Evolutionary conservation across 1,284 basidiomycete genomes (phyloP).

Genomic region (Pseudozyma pruni): DNA sequence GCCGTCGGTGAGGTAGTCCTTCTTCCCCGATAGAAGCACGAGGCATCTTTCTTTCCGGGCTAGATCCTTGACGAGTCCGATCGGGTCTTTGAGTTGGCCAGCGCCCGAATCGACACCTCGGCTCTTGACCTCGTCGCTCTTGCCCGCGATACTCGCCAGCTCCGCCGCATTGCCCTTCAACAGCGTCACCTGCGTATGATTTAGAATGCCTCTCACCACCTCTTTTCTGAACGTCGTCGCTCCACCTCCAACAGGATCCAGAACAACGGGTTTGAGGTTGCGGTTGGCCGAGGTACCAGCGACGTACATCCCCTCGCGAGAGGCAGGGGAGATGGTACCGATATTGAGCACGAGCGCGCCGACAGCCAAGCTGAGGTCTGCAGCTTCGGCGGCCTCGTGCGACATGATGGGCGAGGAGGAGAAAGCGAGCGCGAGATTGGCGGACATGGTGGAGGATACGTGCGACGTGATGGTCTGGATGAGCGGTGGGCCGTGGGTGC

Average conservation of each 20-base stretch:
- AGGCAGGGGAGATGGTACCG: conserved; percentile 79
- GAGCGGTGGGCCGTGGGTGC: conserved; percentile 41
- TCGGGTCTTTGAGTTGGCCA: conserved; percentile 79
- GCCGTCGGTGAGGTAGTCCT: conserved; percentile 90
- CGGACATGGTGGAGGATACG: conserved; percentile 89
- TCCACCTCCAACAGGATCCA: conserved; percentile 93
- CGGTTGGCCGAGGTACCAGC: conserved; percentile 73
- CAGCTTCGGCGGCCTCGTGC: conserved; percentile 77
- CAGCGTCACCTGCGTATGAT: conserved; percentile 85
- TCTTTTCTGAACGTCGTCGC: conserved; percentile 79
- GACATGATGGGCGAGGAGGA: conserved; percentile 92
- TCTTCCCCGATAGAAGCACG: conserved; percentile 82
- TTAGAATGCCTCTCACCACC: conserved; percentile 77
- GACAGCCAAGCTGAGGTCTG: conserved; percentile 78
- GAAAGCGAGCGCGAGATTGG: conserved; percentile 88
- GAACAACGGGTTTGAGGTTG: conserved; percentile 76
- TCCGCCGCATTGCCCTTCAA: conserved; percentile 97
- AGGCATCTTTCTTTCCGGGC: conserved; percentile 83
- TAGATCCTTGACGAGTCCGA: conserved; percentile 76
- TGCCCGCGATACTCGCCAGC: conserved; percentile 80
- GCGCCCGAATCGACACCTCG: conserved; percentile 90
- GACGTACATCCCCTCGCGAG: conserved; percentile 78
- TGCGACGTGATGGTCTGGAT: conserved; percentile 83
- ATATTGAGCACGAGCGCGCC: conserved; percentile 87
- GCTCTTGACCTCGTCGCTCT: conserved; percentile 75